These are phyloP conservation scores for Filobasidium uniguttulatum DNA, from an alignment of 1,284 basidiomycete genomes.

Conservation along the genomic window DNA sequence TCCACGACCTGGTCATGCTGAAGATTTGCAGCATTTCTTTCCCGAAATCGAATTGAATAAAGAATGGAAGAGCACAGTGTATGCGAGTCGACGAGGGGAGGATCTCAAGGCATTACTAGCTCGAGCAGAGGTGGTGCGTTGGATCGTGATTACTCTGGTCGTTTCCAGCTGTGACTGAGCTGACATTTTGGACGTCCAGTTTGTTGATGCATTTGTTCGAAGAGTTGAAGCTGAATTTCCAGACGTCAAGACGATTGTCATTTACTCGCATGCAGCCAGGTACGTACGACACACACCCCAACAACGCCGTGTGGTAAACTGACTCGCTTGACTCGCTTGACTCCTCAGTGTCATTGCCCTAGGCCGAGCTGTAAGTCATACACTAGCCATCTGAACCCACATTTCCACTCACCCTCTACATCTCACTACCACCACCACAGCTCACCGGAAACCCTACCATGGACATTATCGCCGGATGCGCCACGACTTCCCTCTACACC, in stretches of 20 bases:
- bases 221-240: conserved; percentile 27
- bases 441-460: conserved; percentile 25
- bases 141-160: conserved; percentile 4
- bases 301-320: not conserved
- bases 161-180: conserved; percentile 5
- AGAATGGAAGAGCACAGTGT: conserved; percentile 35
- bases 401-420: not conserved
- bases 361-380: conserved; percentile 31
- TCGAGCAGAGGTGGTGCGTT: conserved; percentile 20
- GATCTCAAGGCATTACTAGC: conserved; percentile 35
- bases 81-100: conserved; percentile 38
- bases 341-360: conserved; percentile 31
- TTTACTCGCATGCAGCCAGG: conserved; percentile 42
- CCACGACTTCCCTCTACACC: conserved; percentile 29
- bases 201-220: conserved; percentile 26
- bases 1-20: conserved; percentile 24
- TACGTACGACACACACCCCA: no score
- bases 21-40: conserved; percentile 24
- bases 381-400: not conserved
- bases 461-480: conserved; percentile 32
- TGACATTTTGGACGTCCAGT: conserved; percentile 12
- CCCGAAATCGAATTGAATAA: conserved; percentile 21
- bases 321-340: not conserved
- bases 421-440: conserved; percentile 12
- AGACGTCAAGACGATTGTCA: conserved; percentile 31